phyloP scores from a whole-genome alignment of 148 eudicot genomes.

The Rhododendron vialii region DNA sequence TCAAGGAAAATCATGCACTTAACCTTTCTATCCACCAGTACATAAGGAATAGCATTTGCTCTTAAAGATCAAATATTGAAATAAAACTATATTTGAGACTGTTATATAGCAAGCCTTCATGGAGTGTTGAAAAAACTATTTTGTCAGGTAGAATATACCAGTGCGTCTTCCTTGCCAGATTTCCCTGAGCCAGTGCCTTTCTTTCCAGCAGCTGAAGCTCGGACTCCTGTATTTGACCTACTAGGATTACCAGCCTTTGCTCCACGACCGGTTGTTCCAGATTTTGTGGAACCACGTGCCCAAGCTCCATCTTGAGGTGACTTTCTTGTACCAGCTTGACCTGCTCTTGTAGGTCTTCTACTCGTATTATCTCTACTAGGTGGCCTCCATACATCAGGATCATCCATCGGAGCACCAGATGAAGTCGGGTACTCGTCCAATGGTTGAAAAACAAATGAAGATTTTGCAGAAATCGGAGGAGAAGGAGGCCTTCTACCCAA shows the following conservation, averaged over 20 bases:
- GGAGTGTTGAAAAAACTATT: not conserved
- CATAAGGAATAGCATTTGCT: not conserved
- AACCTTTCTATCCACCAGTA: not conserved
- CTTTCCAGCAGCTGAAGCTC: slow-evolving; percentile 70
- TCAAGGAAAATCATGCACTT: not conserved
- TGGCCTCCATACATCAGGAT: slow-evolving; percentile 99
- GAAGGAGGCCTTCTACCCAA: slow-evolving; percentile 87
- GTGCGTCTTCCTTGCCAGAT: slow-evolving; percentile 68
- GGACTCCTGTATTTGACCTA: slow-evolving; percentile 59
- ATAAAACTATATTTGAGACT: not conserved
- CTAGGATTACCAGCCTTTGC: slow-evolving; percentile 60
- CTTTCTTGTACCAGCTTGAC: slow-evolving; percentile 65
- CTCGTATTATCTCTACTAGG: slow-evolving; percentile 70
- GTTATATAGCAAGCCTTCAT: slow-evolving; percentile 7
- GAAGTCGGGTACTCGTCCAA: slow-evolving; percentile 94
- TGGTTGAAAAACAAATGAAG: slow-evolving; percentile 93
- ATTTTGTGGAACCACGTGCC: slow-evolving; percentile 75
- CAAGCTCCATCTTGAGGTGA: slow-evolving; percentile 88
- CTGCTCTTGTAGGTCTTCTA: slow-evolving; percentile 74
- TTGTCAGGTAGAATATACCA: slow-evolving; percentile 35
- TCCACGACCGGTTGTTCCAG: slow-evolving; percentile 71
- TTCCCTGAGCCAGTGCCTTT: slow-evolving; percentile 67
- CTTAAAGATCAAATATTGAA: not conserved
- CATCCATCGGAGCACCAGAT: slow-evolving; percentile 72
- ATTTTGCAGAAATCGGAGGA: slow-evolving; percentile 85